These are phyloP conservation scores for Silene uniflora DNA, from an alignment of 148 eudicot species.

Conservation along the genomic window DNA sequence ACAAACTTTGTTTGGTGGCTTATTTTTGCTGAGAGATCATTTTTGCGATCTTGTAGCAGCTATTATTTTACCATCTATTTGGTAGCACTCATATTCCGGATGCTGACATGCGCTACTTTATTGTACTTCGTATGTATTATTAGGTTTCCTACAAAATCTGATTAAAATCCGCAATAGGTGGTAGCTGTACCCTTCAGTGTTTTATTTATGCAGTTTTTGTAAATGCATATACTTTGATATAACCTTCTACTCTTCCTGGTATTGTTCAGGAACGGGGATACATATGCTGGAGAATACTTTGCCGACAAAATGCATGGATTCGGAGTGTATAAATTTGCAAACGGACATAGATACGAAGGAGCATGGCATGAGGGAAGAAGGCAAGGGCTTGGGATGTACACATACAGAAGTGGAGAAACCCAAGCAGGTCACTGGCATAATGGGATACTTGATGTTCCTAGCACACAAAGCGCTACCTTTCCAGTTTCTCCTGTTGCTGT, in stretches of 20 bases:
- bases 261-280: slow-evolving; percentile 68
- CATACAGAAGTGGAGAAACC: slow-evolving; percentile 86
- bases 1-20: background rate
- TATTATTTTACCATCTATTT: background rate
- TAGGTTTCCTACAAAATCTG: background rate
- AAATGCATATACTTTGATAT: background rate
- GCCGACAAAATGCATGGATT: slow-evolving; percentile 98
- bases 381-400: slow-evolving; percentile 96
- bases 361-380: slow-evolving; percentile 97
- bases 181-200: background rate
- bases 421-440: slow-evolving; percentile 94
- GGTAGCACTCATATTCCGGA: background rate
- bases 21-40: background rate
- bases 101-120: background rate
- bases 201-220: background rate
- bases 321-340: slow-evolving; percentile 78
- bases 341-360: slow-evolving; percentile 89
- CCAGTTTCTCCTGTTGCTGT: slow-evolving; percentile 87
- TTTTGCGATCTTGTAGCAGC: background rate
- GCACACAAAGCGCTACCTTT: slow-evolving; percentile 60
- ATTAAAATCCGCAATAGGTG: background rate
- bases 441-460: slow-evolving; percentile 77
- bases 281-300: slow-evolving; percentile 92
- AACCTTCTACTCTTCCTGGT: slow-evolving; percentile 1
- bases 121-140: background rate